phyloP scores from a whole-genome alignment of 495 filamentous ascomycete genomes.

The Parathielavia hyrcaniae region DNA sequence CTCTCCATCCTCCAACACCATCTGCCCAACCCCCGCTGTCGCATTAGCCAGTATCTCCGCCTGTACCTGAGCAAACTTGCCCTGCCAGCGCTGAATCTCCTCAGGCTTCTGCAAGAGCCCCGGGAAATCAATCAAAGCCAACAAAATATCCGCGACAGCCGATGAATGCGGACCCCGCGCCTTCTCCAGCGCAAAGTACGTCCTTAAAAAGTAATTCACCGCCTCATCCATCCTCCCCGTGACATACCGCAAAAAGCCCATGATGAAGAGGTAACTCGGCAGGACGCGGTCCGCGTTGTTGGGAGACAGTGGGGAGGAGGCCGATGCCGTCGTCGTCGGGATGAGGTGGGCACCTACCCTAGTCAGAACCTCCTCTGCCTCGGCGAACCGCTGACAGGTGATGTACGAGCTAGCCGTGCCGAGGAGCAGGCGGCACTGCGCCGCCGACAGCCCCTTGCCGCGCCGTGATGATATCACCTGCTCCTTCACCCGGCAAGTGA shows the following conservation, averaged over 20 bases:
- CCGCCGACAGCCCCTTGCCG: neutral
- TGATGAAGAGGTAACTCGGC: slow-evolving; percentile 12
- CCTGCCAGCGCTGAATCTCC: neutral
- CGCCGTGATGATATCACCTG: neutral
- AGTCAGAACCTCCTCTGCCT: slow-evolving; percentile 10
- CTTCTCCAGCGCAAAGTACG: slow-evolving; percentile 9
- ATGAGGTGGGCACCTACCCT: slow-evolving; percentile 4
- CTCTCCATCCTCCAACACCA: neutral
- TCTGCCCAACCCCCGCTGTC: neutral
- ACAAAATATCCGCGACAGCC: slow-evolving; percentile 7
- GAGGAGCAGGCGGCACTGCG: slow-evolving; percentile 19
- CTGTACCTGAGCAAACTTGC: slow-evolving; percentile 7
- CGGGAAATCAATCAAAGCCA: slow-evolving; percentile 10
- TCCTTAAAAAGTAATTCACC: slow-evolving; percentile 13
- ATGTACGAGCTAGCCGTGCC: slow-evolving; percentile 14
- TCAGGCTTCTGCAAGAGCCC: slow-evolving; percentile 5
- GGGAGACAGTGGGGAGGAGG: neutral
- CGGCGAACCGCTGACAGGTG: slow-evolving; percentile 7
- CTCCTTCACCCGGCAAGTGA: neutral
- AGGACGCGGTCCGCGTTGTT: neutral
- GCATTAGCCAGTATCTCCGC: neutral
- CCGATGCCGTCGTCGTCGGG: neutral
- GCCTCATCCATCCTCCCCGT: slow-evolving; percentile 8
- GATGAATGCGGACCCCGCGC: neutral
- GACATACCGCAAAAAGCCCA: slow-evolving; percentile 9